phyloP scores from a whole-genome alignment of 441 rosid genomes.

The Brassica hybrid region DNA sequence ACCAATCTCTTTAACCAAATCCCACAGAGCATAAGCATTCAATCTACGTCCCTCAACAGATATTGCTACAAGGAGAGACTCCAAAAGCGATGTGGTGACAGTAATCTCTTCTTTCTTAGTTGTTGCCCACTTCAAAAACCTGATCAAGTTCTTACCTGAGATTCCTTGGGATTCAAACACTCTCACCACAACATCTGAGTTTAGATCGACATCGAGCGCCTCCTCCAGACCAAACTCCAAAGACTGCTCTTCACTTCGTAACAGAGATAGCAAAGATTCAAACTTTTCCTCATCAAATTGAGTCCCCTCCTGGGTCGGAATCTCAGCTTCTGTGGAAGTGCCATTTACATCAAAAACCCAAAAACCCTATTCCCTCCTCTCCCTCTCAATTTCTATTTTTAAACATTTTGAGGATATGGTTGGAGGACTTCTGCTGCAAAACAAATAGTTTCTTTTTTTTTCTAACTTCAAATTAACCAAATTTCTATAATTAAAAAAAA shows the following conservation, averaged over 20 bases:
- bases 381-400: conserved; percentile 26
- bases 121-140: conserved; percentile 70
- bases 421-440: conserved; percentile 17
- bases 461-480: background rate
- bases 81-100: conserved; percentile 47
- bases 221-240: conserved; percentile 60
- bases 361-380: conserved; percentile 34
- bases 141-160: conserved; percentile 63
- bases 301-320: conserved; percentile 4
- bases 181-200: conserved; percentile 54
- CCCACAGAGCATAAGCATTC: conserved; percentile 73
- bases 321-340: no score
- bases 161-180: conserved; percentile 66
- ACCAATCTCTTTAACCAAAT: conserved; percentile 64
- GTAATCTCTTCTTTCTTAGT: conserved; percentile 40
- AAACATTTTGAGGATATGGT: background rate
- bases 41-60: conserved; percentile 49
- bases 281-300: conserved; percentile 60
- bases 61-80: conserved; percentile 57
- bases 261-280: conserved; percentile 62
- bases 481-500: no score
- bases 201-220: conserved; percentile 48
- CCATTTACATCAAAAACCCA: conserved; percentile 4
- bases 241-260: conserved; percentile 72
- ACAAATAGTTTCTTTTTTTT: background rate